Conservation (phyloP, 306 rosid species). For the Clitoria ternatea region DNA sequence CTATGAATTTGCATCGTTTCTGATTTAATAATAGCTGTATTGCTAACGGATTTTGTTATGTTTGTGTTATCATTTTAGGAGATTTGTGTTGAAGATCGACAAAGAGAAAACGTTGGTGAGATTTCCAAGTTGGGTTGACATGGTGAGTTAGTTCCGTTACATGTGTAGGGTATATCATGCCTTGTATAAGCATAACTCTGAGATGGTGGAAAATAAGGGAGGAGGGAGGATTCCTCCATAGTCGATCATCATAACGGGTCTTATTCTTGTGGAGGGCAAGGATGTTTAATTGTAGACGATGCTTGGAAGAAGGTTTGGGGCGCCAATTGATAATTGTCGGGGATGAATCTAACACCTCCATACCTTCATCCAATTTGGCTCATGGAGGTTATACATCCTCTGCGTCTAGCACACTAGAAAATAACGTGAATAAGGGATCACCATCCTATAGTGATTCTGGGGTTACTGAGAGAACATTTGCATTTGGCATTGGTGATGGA, state of each 20-base stretch:
- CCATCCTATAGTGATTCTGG: slow-evolving; percentile 60
- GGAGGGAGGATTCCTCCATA: slow-evolving; percentile 87
- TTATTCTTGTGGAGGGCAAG: slow-evolving; percentile 50
- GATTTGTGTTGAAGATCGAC: slow-evolving; percentile 80
- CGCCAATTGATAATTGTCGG: slow-evolving; percentile 70
- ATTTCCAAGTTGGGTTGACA: slow-evolving; percentile 44
- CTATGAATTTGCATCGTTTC: slow-evolving; percentile 40
- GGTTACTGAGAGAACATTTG: slow-evolving; percentile 41
- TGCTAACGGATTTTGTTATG: slow-evolving; percentile 47
- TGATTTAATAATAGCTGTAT: slow-evolving; percentile 63
- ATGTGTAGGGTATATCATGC: slow-evolving; percentile 81
- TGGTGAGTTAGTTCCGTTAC: slow-evolving; percentile 41
- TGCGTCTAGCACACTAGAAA: slow-evolving; percentile 38
- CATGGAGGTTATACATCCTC: slow-evolving; percentile 39
- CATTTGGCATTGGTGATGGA: slow-evolving; percentile 46
- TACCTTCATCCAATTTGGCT: slow-evolving; percentile 46
- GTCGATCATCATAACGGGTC: slow-evolving; percentile 77
- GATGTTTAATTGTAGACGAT: slow-evolving; percentile 62
- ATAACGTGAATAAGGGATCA: slow-evolving; percentile 34
- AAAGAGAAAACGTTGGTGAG: slow-evolving; percentile 45
- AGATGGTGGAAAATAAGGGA: slow-evolving; percentile 47
- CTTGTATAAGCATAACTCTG: slow-evolving; percentile 74
- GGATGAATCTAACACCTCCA: slow-evolving; percentile 46
- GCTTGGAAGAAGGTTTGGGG: slow-evolving; percentile 61
- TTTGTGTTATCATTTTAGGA: slow-evolving; percentile 60